Percentiles rank a stretch among this genome's conserved stretches.
Evolutionary conservation across 2,329 filamentous ascomycete species (phyloP).

Genomic region (Neurospora sp.): DNA sequence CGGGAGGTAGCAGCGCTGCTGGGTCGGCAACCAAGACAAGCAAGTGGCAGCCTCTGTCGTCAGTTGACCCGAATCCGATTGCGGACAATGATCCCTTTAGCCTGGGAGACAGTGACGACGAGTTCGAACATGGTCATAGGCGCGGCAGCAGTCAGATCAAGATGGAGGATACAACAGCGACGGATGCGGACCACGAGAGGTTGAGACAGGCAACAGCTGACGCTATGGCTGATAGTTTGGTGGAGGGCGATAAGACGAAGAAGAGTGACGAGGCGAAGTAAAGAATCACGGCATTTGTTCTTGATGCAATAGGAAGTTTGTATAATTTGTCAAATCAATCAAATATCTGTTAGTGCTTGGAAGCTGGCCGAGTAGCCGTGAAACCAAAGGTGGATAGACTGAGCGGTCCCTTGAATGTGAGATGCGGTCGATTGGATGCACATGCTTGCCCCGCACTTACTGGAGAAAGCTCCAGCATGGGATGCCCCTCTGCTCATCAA

Average conservation of each 20-base stretch:
- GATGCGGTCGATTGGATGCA: not conserved
- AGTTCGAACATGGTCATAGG: slow-evolving; percentile 58
- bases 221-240: slow-evolving; percentile 48
- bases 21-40: slow-evolving; percentile 56
- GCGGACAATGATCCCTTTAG: slow-evolving; percentile 93
- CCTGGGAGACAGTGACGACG: slow-evolving; percentile 89
- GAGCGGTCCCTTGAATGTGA: not conserved
- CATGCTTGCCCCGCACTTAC: slow-evolving; percentile 1
- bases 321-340: not conserved
- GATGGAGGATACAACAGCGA: slow-evolving; percentile 32
- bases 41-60: slow-evolving; percentile 94
- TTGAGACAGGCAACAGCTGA: slow-evolving; percentile 57
- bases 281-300: not conserved
- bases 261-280: slow-evolving; percentile 3
- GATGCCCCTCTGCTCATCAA: slow-evolving; percentile 3
- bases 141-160: slow-evolving; percentile 41
- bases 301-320: not conserved
- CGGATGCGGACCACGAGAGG: slow-evolving; percentile 40
- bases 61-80: slow-evolving; percentile 76
- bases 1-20: slow-evolving; percentile 24
- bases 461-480: not conserved
- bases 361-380: not conserved
- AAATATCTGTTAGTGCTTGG: not conserved
- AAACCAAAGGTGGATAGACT: not conserved
- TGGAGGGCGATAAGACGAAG: slow-evolving; percentile 28